A percentile compares a stretch with the other conserved stretches of the same genome.
Evolutionary conservation across 2,329 filamentous ascomycete species (phyloP).

Genomic region (Fusarium xylarioides): DNA sequence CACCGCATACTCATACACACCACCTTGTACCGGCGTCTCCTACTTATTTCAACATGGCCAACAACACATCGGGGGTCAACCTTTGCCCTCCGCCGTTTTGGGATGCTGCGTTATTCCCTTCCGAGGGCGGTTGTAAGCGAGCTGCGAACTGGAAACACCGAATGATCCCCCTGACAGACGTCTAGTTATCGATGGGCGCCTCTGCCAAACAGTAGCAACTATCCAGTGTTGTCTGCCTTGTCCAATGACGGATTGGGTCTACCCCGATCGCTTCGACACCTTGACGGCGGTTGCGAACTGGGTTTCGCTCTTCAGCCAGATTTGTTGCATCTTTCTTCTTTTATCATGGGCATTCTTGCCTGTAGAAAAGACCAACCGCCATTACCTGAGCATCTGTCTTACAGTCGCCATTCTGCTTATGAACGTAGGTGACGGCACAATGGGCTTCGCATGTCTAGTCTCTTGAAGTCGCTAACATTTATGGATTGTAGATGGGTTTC

Average conservation of each 20-base stretch:
- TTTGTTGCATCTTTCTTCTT: slow-evolving; percentile 79
- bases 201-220: slow-evolving; percentile 60
- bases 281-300: slow-evolving; percentile 78
- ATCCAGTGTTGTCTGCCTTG: slow-evolving; percentile 88
- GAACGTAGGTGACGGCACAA: slow-evolving; percentile 69
- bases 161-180: slow-evolving; percentile 7
- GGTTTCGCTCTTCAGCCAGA: slow-evolving; percentile 78
- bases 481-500: slow-evolving; percentile 75
- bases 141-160: background rate
- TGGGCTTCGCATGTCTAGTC: background rate
- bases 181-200: slow-evolving; percentile 64
- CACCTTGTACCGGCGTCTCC: background rate
- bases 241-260: slow-evolving; percentile 81
- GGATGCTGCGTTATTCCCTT: slow-evolving; percentile 67
- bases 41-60: slow-evolving; percentile 40
- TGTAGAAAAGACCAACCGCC: slow-evolving; percentile 86
- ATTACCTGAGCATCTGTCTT: slow-evolving; percentile 92
- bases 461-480: slow-evolving; percentile 28
- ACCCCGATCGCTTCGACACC: slow-evolving; percentile 66
- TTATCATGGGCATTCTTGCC: slow-evolving; percentile 83
- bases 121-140: slow-evolving; percentile 70
- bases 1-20: slow-evolving; percentile 9
- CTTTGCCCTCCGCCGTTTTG: slow-evolving; percentile 76
- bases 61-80: slow-evolving; percentile 52
- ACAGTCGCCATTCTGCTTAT: slow-evolving; percentile 79